These are phyloP conservation scores for Debaryomyces udenii DNA, from an alignment of 1,139 yeast genomes.

Conservation along the genomic window DNA sequence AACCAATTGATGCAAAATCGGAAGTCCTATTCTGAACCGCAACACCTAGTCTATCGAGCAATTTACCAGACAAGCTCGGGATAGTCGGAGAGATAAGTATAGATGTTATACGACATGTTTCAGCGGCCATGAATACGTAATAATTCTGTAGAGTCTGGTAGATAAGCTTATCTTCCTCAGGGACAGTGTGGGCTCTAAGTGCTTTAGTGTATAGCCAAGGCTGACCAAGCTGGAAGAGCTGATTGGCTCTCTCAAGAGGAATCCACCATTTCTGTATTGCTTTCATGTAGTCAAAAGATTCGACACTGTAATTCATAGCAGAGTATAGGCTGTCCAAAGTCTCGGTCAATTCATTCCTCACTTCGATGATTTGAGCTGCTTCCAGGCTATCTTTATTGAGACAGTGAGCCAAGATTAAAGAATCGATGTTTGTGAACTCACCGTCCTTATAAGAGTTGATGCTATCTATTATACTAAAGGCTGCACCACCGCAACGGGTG, in stretches of 20 bases:
- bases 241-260: conserved; percentile 63
- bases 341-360: conserved; percentile 22
- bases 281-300: conserved; percentile 55
- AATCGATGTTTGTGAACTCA: conserved; percentile 28
- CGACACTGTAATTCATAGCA: conserved; percentile 46
- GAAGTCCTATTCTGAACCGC: conserved; percentile 38
- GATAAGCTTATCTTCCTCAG: conserved; percentile 16
- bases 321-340: conserved; percentile 25
- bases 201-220: conserved; percentile 57
- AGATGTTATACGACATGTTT: conserved; percentile 67
- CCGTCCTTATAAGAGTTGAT: conserved; percentile 26
- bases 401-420: conserved; percentile 18
- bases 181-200: conserved; percentile 33
- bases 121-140: conserved; percentile 67
- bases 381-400: conserved; percentile 18
- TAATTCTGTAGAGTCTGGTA: conserved; percentile 44
- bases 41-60: conserved; percentile 71
- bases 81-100: conserved; percentile 72
- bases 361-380: conserved; percentile 20
- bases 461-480: conserved; percentile 62
- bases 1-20: conserved; percentile 43
- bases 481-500: conserved; percentile 70
- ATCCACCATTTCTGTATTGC: conserved; percentile 69
- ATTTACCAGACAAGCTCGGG: conserved; percentile 59
- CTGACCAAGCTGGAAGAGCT: conserved; percentile 57